These are phyloP conservation scores for Lactarius hatsudake DNA, from an alignment of 768 basidiomycete genomes.

Conservation along the genomic window DNA sequence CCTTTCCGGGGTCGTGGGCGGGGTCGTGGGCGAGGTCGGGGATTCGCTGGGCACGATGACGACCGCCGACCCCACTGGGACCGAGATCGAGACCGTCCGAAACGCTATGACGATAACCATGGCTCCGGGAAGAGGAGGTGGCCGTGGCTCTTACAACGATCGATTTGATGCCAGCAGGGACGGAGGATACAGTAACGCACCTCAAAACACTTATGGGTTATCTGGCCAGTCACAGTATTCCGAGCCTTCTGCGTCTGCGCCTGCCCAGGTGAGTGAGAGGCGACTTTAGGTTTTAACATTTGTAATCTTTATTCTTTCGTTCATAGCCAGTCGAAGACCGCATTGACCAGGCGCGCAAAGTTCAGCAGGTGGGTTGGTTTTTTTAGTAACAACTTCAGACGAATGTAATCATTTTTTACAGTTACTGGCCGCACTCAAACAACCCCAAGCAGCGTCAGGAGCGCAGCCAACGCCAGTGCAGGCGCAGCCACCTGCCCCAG, in stretches of 20 bases:
- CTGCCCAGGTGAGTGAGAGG: constrained; percentile 32
- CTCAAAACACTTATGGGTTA: constrained; percentile 29
- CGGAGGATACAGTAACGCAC: constrained; percentile 24
- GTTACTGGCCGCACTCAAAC: constrained; percentile 77
- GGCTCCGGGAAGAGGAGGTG: constrained; percentile 31
- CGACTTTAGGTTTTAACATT: not conserved
- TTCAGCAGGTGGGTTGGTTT: constrained; percentile 59
- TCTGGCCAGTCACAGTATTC: constrained; percentile 35
- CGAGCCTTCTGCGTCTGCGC: constrained; percentile 30
- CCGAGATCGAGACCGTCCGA: constrained; percentile 22
- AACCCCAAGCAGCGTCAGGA: constrained; percentile 48
- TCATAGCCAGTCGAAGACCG: constrained; percentile 64
- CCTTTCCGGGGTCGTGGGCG: constrained; percentile 32
- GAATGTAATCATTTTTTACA: constrained; percentile 29
- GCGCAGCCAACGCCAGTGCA: constrained; percentile 38
- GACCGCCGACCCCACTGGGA: constrained; percentile 26
- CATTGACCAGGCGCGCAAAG: constrained; percentile 82
- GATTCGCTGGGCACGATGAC: constrained; percentile 24
- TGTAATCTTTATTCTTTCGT: not conserved
- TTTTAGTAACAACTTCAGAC: not conserved
- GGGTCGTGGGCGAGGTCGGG: constrained; percentile 33
- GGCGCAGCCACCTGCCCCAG: constrained; percentile 28
- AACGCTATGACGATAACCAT: constrained; percentile 38
- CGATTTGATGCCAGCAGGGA: constrained; percentile 32
- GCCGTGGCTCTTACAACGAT: constrained; percentile 42